Percentiles rank a stretch among this genome's conserved stretches.
Evolutionary conservation across 1,284 basidiomycete genomes (phyloP).

Genomic region (Ganoderma boninense): DNA sequence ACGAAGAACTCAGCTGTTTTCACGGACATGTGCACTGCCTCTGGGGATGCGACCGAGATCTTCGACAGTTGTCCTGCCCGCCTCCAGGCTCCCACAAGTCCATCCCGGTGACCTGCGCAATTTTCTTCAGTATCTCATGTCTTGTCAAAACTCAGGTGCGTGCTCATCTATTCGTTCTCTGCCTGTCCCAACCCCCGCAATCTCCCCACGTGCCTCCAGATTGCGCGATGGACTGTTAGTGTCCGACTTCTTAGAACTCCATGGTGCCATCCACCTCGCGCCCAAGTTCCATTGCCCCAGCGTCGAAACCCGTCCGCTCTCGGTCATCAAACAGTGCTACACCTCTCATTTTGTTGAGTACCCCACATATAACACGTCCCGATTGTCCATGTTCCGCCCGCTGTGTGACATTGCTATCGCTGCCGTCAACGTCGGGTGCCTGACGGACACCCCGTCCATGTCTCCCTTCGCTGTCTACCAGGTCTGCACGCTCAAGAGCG

Average conservation of each 20-base stretch:
- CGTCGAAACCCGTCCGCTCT: not conserved
- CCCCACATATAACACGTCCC: not conserved
- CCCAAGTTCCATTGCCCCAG: conserved; percentile 3
- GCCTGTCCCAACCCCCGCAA: no score
- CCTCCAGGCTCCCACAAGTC: no score
- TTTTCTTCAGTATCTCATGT: conserved; percentile 1
- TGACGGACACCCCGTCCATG: conserved; percentile 1
- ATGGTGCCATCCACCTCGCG: conserved; percentile 6
- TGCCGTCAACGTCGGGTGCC: conserved; percentile 9
- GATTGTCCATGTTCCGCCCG: not conserved
- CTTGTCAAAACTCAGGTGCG: not conserved
- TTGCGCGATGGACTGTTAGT: not conserved
- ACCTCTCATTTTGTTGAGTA: not conserved
- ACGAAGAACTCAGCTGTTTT: no score
- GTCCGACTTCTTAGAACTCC: not conserved
- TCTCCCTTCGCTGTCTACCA: conserved; percentile 8
- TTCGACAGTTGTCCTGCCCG: no score
- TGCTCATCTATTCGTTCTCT: not conserved
- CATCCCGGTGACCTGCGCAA: not conserved
- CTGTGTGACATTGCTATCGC: not conserved
- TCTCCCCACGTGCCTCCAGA: not conserved
- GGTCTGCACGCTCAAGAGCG: not conserved
- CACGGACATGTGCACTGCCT: no score
- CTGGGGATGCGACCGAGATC: no score
- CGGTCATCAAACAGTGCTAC: not conserved